Evolutionary conservation across 2,329 filamentous ascomycete genomes (phyloP), one percentile per base, ranked within the genome.

Genomic region (Calonectria hawksworthii): DNA sequence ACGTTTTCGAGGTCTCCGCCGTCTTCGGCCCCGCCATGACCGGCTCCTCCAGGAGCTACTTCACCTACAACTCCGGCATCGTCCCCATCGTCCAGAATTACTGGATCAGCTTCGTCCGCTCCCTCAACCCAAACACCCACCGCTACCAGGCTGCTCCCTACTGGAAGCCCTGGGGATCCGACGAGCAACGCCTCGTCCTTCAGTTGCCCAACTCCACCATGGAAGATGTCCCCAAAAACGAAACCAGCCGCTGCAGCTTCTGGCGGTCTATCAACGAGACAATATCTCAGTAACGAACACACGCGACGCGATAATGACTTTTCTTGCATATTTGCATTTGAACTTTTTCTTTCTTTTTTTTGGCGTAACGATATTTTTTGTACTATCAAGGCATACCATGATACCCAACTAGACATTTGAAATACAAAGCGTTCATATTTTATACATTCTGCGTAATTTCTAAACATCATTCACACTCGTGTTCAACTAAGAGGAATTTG

Each of bases 81-180:
- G 85, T 90, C 3, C 85, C 86, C 8, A 74, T 89, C 16, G 83
- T 89, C 23, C 89, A 89, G 87, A 83, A 83, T 63, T 90, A 90
- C 78, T 89, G 85, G 81, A 83, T 89, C 56, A 88, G 87, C 23
- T 91, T 91, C 76, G 86, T 89, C 26, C 82, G 83, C 30, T 79
- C 80, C 14, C 80, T 89, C 41, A 83, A 90, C 73, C 89, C 89
- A 1, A 89, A 89, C 70, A 51, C 76, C 11, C 74, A 85, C 54
- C 80, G 83, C 66, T 76, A 80, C 26, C 34, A 72, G 0, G 83
- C 79, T 1, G 82, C 86, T 4, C 87, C 88, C 3, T 77, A 66
- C 4, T 90, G 89, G 89, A 81, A 80, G 56, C 63, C 76, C 0
- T 90, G 88, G 86, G 83, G 80, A 1, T n/a, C 70, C 16, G 76